A percentile compares a stretch with the other conserved stretches of the same genome.
Conservation (phyloP, 73 alveolate species). For the Paramecium biaurelia region DNA sequence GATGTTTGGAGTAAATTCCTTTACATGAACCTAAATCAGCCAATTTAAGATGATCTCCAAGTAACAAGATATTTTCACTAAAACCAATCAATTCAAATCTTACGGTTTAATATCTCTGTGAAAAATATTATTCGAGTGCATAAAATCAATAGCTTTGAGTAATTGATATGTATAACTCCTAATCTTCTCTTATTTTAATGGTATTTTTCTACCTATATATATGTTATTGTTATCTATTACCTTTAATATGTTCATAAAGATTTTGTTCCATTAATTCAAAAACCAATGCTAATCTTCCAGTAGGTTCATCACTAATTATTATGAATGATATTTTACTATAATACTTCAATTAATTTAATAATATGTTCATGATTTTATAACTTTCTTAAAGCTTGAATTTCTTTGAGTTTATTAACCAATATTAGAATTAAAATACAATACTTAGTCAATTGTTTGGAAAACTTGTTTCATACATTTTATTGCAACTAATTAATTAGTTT, state of each 20-base stretch:
- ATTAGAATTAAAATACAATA: slow-evolving; percentile 35
- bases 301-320: slow-evolving; percentile 68
- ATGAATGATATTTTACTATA: neutral
- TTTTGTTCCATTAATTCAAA: slow-evolving; percentile 88
- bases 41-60: slow-evolving; percentile 78
- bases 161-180: slow-evolving; percentile 80
- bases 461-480: slow-evolving; percentile 92
- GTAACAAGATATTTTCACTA: slow-evolving; percentile 74
- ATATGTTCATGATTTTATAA: slow-evolving; percentile 95
- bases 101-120: slow-evolving; percentile 95
- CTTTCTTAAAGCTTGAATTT: slow-evolving; percentile 92
- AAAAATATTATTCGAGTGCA: slow-evolving; percentile 90
- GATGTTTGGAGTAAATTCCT: slow-evolving; percentile 88
- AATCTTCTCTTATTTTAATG: slow-evolving; percentile 62
- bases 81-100: neutral
- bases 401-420: slow-evolving; percentile 69
- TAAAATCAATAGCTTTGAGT: slow-evolving; percentile 86
- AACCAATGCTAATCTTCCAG: slow-evolving; percentile 84
- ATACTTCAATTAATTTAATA: slow-evolving; percentile 80
- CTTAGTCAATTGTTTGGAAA: slow-evolving; percentile 87
- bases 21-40: slow-evolving; percentile 96
- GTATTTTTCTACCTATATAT: slow-evolving; percentile 47
- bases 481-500: slow-evolving; percentile 91
- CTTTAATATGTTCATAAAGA: slow-evolving; percentile 83
- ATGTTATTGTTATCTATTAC: neutral